Evolutionary conservation across 106 monocot genomes (phyloP), one percentile per base, ranked within the genome.

Genomic region (Dendrobium chrysotoxum): DNA sequence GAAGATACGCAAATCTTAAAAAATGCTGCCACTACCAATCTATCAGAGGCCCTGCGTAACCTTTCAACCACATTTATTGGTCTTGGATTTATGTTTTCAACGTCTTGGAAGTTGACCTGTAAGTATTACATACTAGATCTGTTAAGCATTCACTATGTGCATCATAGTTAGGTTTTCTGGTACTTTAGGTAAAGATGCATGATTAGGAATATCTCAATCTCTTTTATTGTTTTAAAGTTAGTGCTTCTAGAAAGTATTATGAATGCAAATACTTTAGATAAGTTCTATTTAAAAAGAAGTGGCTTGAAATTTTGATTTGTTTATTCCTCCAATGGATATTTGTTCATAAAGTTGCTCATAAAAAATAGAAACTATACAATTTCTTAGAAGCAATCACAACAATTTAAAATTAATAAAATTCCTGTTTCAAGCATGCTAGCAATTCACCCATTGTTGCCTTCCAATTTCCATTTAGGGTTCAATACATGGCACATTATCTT

Each of bases 1-100:
- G 99, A 99, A 86, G 99, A 99, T 80, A 93, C 99, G 41, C 99
- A 95, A 78, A 93, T 99, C 65, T 95, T 99, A 72, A 99, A 99
- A 82, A 99, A 95, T 91, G 99, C 95, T 78, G 99, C 99, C 53
- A 99, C 99, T 3, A 99, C 95, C 31, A 99, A 94, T 85, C 81
- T 99, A 5, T 99, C 99, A 17, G 99, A 99, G 84, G 99, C 99
- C 12, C 76, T 99, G 18, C 91, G 99, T 13, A 99, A 89, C 84
- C 61, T 99, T 30, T 79, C 93, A 20, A 95, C 99, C 21, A 82
- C 93, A 79, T 18, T 89, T 55, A 95, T 99, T 84, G 99, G 99
- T 31, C 87, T 99, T 46, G 91, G 80, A 46, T 99, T 93, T 81
- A 99, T 99, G 99, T 99, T 99, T 79, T 10, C 85, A 50, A 95